A percentile compares a stretch with the other conserved stretches of the same genome.
Conservation (phyloP, 2,329 filamentous ascomycete genomes). For the Apiospora arundinis region DNA sequence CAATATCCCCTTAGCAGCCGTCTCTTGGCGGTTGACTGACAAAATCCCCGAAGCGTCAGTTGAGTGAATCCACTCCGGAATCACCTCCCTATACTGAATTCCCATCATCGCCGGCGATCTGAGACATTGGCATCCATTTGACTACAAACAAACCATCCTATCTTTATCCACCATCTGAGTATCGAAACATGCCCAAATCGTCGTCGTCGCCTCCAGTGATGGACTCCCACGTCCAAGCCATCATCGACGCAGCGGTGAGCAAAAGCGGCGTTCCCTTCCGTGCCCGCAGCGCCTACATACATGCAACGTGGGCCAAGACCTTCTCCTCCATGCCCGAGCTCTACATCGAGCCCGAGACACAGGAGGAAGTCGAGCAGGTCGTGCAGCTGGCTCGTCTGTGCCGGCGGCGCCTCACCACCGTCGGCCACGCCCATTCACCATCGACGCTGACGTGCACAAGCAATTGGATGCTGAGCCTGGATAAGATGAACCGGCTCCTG, state of each 20-base stretch:
- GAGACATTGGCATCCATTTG: background rate
- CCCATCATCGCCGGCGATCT: background rate
- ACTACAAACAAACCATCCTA: background rate
- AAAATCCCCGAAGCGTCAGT: background rate
- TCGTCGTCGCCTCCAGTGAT: background rate
- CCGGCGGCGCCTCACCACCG: conserved; percentile 80
- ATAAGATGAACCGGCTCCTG: conserved; percentile 77
- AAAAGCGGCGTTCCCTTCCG: conserved; percentile 6
- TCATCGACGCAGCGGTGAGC: background rate
- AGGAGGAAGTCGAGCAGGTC: conserved; percentile 82
- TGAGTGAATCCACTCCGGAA: background rate
- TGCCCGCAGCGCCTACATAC: conserved; percentile 59
- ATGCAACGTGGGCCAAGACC: conserved; percentile 94
- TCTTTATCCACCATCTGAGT: background rate
- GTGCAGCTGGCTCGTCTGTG: conserved; percentile 82
- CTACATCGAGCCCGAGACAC: conserved; percentile 82
- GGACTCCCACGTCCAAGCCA: background rate
- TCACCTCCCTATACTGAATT: background rate
- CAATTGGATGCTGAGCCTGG: conserved; percentile 93
- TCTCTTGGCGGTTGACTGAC: background rate
- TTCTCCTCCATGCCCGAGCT: conserved; percentile 90
- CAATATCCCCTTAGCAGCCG: background rate
- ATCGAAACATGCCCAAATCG: background rate
- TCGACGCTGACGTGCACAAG: conserved; percentile 92
- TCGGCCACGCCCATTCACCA: conserved; percentile 90